Percentiles rank a stretch among this genome's conserved stretches.
These are phyloP conservation scores for Agaricus blazei DNA, from an alignment of 768 basidiomycete species.

Conservation along the genomic window DNA sequence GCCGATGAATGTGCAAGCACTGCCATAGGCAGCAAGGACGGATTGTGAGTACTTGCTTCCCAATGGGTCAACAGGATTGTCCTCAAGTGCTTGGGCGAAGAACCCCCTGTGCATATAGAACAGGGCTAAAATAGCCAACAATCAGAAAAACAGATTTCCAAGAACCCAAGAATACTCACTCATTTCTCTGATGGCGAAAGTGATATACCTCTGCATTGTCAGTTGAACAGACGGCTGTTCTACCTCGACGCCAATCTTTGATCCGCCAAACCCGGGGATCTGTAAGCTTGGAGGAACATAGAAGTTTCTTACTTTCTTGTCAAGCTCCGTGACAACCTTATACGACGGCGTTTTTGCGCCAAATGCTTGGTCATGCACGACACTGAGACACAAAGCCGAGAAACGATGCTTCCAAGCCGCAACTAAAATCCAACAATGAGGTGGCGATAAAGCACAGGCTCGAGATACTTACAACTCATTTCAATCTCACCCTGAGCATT, in stretches of 20 bases:
- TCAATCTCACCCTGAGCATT: constrained; percentile 48
- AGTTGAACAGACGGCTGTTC: constrained; percentile 49
- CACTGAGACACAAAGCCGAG: constrained; percentile 52
- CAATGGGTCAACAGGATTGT: constrained; percentile 58
- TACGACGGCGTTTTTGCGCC: constrained; percentile 59
- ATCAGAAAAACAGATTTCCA: neutral
- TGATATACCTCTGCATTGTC: constrained; percentile 63
- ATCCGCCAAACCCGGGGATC: constrained; percentile 57
- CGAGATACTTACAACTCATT: constrained; percentile 49
- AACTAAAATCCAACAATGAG: constrained; percentile 29
- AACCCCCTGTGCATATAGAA: constrained; percentile 76
- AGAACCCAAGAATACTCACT: constrained; percentile 30
- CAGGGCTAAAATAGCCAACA: constrained; percentile 34
- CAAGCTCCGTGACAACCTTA: constrained; percentile 56
- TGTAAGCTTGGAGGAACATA: constrained; percentile 62
- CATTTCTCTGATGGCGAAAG: constrained; percentile 66
- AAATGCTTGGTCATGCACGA: constrained; percentile 66
- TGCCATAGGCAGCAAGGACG: constrained; percentile 64
- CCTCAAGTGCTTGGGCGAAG: constrained; percentile 66
- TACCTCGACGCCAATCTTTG: constrained; percentile 33
- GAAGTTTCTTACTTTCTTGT: constrained; percentile 59
- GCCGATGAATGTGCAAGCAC: constrained; percentile 64
- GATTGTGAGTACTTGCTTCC: constrained; percentile 66
- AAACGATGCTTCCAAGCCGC: constrained; percentile 69
- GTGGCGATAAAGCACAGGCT: constrained; percentile 2